A percentile compares a stretch with the other conserved stretches of the same genome.
phyloP scores from a whole-genome alignment of 83 land plant species.

The Isoetes engelmannii region DNA sequence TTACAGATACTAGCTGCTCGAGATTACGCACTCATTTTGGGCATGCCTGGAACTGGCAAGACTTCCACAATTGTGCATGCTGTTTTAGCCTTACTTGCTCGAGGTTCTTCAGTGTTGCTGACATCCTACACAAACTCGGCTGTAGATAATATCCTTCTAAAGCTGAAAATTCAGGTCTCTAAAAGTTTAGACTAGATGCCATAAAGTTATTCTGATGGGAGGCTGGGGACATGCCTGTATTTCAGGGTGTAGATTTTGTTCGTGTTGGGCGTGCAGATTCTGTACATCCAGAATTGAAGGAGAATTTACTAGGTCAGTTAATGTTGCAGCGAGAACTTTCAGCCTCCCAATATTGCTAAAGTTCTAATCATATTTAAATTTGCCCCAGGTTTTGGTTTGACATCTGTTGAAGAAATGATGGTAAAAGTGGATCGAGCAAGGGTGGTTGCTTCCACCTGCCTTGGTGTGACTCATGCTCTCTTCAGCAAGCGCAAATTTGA shows the following conservation, averaged over 20 bases:
- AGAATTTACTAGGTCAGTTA: not conserved
- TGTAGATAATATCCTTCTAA: conserved; percentile 79
- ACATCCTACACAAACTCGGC: conserved; percentile 93
- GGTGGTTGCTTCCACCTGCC: conserved; percentile 76
- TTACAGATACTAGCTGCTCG: conserved; percentile 72
- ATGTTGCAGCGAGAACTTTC: not conserved
- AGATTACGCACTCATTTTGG: conserved; percentile 82
- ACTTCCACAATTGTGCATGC: conserved; percentile 94
- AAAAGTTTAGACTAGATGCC: not conserved
- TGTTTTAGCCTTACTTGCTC: conserved; percentile 75
- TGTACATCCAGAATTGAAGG: conserved; percentile 57
- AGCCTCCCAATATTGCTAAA: not conserved
- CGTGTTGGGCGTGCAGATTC: conserved; percentile 66
- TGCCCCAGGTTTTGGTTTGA: conserved; percentile 33
- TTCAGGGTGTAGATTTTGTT: conserved; percentile 71
- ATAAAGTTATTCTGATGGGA: not conserved
- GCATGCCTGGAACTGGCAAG: conserved; percentile 96
- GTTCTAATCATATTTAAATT: not conserved
- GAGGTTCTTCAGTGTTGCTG: conserved; percentile 69
- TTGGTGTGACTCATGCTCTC: conserved; percentile 67
- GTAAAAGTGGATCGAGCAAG: conserved; percentile 39
- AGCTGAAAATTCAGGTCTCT: conserved; percentile 68
- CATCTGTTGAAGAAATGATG: conserved; percentile 48
- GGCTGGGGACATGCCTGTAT: not conserved
- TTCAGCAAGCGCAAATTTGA: conserved; percentile 68